phyloP scores from a whole-genome alignment of 441 rosid genomes.

The Populus hybrid region DNA sequence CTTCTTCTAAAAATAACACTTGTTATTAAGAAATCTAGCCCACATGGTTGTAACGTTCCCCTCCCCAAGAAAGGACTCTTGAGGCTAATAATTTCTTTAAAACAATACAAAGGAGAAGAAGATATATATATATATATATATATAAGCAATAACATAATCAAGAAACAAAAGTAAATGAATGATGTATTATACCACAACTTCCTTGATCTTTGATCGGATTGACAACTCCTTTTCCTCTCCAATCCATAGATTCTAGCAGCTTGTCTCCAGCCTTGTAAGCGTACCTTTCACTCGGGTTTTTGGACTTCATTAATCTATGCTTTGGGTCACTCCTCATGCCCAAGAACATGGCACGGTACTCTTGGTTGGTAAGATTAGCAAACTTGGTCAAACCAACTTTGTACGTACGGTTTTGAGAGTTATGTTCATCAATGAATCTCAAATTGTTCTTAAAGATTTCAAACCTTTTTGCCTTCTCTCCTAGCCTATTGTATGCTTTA shows the following conservation, averaged over 20 bases:
- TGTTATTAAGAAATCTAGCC: background rate
- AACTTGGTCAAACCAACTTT: conserved; percentile 68
- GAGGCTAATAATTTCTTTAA: too few species aligned
- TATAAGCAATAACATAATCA: background rate
- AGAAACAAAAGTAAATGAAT: background rate
- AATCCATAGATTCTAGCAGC: conserved; percentile 62
- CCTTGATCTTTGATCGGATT: conserved; percentile 76
- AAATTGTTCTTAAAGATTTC: conserved; percentile 71
- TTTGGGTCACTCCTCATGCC: conserved; percentile 45
- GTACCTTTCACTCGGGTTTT: conserved; percentile 52
- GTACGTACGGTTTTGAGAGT: conserved; percentile 45
- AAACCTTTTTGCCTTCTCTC: conserved; percentile 64
- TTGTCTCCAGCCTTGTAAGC: conserved; percentile 43
- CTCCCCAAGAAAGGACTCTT: background rate
- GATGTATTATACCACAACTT: conserved; percentile 47
- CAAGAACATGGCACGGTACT: conserved; percentile 48
- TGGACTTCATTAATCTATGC: conserved; percentile 22
- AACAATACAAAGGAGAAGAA: background rate
- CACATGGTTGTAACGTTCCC: background rate
- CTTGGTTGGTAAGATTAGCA: conserved; percentile 84
- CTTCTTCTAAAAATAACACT: background rate
- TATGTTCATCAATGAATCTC: conserved; percentile 69
- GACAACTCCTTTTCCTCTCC: conserved; percentile 73
- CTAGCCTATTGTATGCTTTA: conserved; percentile 49
- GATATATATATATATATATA: too few species aligned